Conservation (phyloP, 1,284 basidiomycete species). For the Melampsora larici-populina region DNA sequence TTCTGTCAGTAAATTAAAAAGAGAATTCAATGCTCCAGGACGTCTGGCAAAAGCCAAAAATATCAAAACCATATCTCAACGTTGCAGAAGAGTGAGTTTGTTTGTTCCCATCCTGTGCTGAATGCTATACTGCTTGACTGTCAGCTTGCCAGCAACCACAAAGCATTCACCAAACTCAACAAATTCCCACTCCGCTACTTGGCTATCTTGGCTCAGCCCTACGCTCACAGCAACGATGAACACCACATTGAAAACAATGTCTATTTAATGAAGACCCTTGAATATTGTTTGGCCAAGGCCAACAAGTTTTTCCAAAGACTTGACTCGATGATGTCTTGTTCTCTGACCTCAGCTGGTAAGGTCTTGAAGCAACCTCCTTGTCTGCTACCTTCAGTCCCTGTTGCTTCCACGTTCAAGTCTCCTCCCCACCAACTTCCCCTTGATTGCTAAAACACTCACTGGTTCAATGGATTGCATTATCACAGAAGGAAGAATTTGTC, state of each 20-base stretch:
- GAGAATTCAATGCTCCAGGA: slow-evolving; percentile 8
- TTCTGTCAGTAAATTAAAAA: not conserved
- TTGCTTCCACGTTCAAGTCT: not conserved
- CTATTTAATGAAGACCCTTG: slow-evolving; percentile 17
- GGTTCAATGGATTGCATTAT: not conserved
- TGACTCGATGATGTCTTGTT: slow-evolving; percentile 12
- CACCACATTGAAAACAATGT: not conserved
- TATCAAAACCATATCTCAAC: slow-evolving; percentile 5
- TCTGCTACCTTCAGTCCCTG: not conserved
- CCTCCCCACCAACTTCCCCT: slow-evolving; percentile 11
- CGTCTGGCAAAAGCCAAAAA: not conserved
- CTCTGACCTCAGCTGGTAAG: not conserved
- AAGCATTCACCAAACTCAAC: slow-evolving; percentile 10
- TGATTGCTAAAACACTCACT: slow-evolving; percentile 6
- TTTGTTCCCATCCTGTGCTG: not conserved
- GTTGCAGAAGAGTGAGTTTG: not conserved
- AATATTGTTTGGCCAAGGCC: slow-evolving; percentile 15
- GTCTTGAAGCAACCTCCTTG: not conserved
- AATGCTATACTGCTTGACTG: not conserved
- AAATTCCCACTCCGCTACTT: slow-evolving; percentile 17
- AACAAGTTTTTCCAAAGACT: slow-evolving; percentile 7
- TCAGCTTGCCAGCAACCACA: not conserved
- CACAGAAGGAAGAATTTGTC: slow-evolving; percentile 7
- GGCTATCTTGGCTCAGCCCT: not conserved
- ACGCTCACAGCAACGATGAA: slow-evolving; percentile 32